Conservation (phyloP, 805 yeast species). For the Saccharomycopsis microspora region DNA sequence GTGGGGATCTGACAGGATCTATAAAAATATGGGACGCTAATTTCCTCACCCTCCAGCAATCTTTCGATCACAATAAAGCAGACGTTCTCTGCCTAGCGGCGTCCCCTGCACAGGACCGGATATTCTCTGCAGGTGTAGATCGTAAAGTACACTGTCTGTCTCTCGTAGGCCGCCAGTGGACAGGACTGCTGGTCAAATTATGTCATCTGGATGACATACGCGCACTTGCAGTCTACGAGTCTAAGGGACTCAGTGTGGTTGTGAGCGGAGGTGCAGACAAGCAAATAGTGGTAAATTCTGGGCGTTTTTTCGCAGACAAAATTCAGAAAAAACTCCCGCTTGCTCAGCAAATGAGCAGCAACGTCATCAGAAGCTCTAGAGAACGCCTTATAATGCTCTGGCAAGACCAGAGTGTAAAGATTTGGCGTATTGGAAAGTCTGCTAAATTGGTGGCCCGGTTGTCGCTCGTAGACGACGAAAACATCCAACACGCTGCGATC, state of each 20-base stretch:
- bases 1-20: conserved; percentile 94
- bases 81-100: conserved; percentile 70
- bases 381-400: conserved; percentile 56
- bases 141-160: conserved; percentile 66
- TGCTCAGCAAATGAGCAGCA: conserved; percentile 44
- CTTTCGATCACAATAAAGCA: conserved; percentile 78
- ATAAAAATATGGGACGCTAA: conserved; percentile 87
- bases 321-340: conserved; percentile 48
- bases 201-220: conserved; percentile 83
- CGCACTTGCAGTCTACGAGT: conserved; percentile 57
- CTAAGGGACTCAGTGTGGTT: conserved; percentile 55
- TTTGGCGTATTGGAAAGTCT: conserved; percentile 53
- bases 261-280: conserved; percentile 81
- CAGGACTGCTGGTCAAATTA: conserved; percentile 60
- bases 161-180: conserved; percentile 37
- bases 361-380: conserved; percentile 34
- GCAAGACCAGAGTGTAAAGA: conserved; percentile 71
- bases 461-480: conserved; percentile 64
- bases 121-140: conserved; percentile 90
- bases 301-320: conserved; percentile 41
- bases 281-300: conserved; percentile 49
- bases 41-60: conserved; percentile 66
- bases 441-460: conserved; percentile 57
- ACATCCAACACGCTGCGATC: conserved; percentile 56
- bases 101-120: conserved; percentile 46